phyloP scores from a whole-genome alignment of 371 early-diverging fungal species.

The Blakeslea trispora region DNA sequence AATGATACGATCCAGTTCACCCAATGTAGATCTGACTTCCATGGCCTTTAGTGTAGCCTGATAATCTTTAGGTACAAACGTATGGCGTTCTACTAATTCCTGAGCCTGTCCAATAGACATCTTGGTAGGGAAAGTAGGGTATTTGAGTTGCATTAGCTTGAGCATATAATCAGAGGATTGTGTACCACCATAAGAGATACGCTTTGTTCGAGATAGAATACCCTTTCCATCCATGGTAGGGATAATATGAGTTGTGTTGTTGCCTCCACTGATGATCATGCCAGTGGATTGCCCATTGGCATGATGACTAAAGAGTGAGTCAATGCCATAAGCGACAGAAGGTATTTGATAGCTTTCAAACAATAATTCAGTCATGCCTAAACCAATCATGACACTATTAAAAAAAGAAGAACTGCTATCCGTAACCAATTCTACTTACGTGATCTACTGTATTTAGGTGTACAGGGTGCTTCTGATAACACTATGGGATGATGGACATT shows the following conservation, averaged over 20 bases:
- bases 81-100: constrained; percentile 65
- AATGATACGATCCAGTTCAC: constrained; percentile 61
- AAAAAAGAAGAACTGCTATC: too few relatives aligned
- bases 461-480: constrained; percentile 84
- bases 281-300: constrained; percentile 65
- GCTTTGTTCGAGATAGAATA: constrained; percentile 59
- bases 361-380: constrained; percentile 81
- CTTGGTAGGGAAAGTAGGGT: constrained; percentile 85
- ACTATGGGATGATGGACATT: constrained; percentile 76
- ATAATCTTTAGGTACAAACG: constrained; percentile 79
- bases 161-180: constrained; percentile 79
- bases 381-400: too few relatives aligned
- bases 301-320: constrained; percentile 82
- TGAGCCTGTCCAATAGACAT: constrained; percentile 76
- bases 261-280: constrained; percentile 74
- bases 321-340: constrained; percentile 82
- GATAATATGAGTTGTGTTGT: constrained; percentile 74
- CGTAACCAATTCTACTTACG: too few relatives aligned
- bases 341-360: constrained; percentile 86
- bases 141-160: constrained; percentile 88
- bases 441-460: constrained; percentile 72
- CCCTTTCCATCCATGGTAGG: constrained; percentile 70
- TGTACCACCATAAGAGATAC: constrained; percentile 42
- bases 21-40: constrained; percentile 56
- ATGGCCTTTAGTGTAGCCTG: constrained; percentile 58